Evolutionary conservation across 495 filamentous ascomycete species (phyloP), one percentile per base, ranked within the genome.

Genomic region (Aspergillus diversus): DNA sequence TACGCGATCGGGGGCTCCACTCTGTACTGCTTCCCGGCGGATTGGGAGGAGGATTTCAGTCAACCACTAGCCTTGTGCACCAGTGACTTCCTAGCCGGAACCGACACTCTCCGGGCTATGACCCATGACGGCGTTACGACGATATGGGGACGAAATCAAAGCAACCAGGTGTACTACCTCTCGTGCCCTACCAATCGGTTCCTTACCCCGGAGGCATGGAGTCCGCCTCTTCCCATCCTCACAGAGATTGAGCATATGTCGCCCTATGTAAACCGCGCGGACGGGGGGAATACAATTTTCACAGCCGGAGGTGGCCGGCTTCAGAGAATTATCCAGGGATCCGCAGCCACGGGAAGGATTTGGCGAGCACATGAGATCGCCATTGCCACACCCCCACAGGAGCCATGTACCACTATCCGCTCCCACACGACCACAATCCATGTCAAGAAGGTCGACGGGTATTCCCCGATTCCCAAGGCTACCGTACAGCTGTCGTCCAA

Each of bases 241-340:
- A 9, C 7, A 1, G 37, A 13, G 1, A 55, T 61, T 37, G 59
- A 61, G 32, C 59, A 39, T 7, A 49, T 61, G 12, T 48, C 59
- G 2, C 7, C 59, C 5, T 61, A 55, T 16, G 27, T 61, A 4
- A 61, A 61, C 17, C 51, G 35, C 1, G 15, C 13, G 4, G 59
- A 61, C 32, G 51, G 59, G 1, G 59, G 59, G 4, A 61, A 61
- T 32, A 61, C 59, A 8, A 47, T 61, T 21, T 61, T 61, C 33
- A 39, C 51, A 32, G 15, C 51, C 6, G 59, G 59, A 0, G 31
- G 34, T 48, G 42, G 42, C 15, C 46, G 33, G 39, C 8, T 61
- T 11, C 17, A 21, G 6, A 49, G 21, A 9, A 12, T 61, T 0
- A 55, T 11, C 6, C 59, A 61, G 50, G 51, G 39, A 11, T 6